A percentile compares a stretch with the other conserved stretches of the same genome.
Conservation (phyloP, 192 early-diverging fungal genomes). For the Entrophospora sp. region DNA sequence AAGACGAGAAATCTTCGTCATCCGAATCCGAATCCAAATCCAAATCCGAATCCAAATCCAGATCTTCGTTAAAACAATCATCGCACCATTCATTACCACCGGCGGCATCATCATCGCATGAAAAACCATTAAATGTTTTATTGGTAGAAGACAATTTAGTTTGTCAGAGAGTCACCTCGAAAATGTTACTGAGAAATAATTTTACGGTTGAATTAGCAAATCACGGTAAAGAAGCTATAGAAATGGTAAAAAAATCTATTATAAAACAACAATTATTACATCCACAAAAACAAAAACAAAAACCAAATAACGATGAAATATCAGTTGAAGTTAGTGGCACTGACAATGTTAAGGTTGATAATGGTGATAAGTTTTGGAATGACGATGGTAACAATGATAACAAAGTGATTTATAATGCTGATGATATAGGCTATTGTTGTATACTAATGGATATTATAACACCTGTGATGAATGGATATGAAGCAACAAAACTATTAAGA, state of each 20-base stretch:
- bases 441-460: conserved; percentile 10
- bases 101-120: neutral
- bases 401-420: too few relatives aligned
- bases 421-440: neutral
- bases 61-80: neutral
- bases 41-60: too few relatives aligned
- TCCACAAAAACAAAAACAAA: neutral
- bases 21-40: too few relatives aligned
- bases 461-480: conserved; percentile 8
- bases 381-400: too few relatives aligned
- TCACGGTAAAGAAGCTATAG: conserved; percentile 21
- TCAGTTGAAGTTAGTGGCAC: too few relatives aligned
- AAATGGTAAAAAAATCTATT: conserved; percentile 4
- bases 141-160: conserved; percentile 25
- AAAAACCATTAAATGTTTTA: neutral
- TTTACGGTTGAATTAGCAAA: conserved; percentile 3
- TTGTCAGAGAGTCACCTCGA: conserved; percentile 16
- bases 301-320: too few relatives aligned
- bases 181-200: conserved; percentile 15
- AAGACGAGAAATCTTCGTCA: neutral
- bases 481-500: neutral
- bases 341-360: too few relatives aligned
- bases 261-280: too few relatives aligned
- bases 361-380: too few relatives aligned
- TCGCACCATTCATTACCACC: neutral